Evolutionary conservation across 2,329 filamentous ascomycete species (phyloP).

Genomic region (Dothiorella sarmentorum): DNA sequence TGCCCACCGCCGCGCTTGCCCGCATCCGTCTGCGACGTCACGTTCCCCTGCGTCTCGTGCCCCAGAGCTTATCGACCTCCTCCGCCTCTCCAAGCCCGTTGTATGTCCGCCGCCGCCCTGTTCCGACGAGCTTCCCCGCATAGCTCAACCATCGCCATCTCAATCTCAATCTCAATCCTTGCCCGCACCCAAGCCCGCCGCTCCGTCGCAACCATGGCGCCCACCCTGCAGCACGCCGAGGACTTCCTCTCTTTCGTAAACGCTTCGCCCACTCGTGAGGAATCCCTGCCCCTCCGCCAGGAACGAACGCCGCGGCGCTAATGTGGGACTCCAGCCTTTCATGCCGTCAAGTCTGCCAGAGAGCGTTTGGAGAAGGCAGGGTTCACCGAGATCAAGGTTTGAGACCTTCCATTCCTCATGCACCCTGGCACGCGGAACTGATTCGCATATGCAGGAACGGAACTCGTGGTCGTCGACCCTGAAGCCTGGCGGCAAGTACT

Average conservation of each 20-base stretch:
- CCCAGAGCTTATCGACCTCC: conserved; percentile 2
- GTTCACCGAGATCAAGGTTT: conserved; percentile 75
- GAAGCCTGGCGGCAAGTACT: conserved; percentile 89
- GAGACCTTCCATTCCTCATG: conserved; percentile 12
- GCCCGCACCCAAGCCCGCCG: conserved; percentile 18
- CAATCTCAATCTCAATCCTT: not conserved
- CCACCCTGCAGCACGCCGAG: conserved; percentile 53
- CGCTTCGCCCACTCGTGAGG: conserved; percentile 79
- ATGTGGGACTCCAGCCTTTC: conserved; percentile 66
- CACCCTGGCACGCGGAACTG: not conserved
- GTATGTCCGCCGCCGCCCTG: conserved; percentile 18
- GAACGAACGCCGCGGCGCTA: conserved; percentile 8
- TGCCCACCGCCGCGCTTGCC: conserved; percentile 11
- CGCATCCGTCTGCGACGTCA: conserved; percentile 10
- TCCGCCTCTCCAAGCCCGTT: not conserved
- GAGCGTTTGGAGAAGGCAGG: conserved; percentile 75
- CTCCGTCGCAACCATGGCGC: conserved; percentile 31
- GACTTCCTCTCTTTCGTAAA: conserved; percentile 95
- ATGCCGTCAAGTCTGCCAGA: conserved; percentile 80
- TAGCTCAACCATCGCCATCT: not conserved
- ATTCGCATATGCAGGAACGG: conserved; percentile 58
- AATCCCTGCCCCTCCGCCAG: not conserved
- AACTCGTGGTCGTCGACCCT: conserved; percentile 81
- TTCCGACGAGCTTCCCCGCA: conserved; percentile 23
- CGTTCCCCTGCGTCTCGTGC: conserved; percentile 13